These are phyloP conservation scores for Podospora conica DNA, from an alignment of 495 filamentous ascomycete species.

Conservation along the genomic window DNA sequence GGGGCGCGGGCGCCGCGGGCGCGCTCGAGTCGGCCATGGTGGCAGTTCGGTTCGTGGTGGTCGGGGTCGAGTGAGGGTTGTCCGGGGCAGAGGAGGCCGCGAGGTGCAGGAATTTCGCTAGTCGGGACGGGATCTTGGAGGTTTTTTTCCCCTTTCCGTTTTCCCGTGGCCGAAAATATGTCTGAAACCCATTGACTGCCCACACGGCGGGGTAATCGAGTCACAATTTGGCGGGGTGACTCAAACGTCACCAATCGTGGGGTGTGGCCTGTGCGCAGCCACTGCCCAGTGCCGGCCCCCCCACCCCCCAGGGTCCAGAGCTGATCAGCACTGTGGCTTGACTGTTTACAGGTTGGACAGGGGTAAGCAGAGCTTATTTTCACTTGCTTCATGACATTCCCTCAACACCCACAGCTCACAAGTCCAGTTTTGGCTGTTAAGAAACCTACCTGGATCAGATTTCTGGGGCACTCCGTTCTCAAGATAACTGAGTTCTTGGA, in stretches of 20 bases:
- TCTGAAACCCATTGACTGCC: constrained; percentile 10
- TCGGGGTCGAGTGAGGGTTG: not conserved
- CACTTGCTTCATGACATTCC: not conserved
- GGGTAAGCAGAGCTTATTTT: not conserved
- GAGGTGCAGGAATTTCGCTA: not conserved
- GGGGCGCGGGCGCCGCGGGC: constrained; percentile 35
- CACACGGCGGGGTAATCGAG: constrained; percentile 20
- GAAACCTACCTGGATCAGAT: not conserved
- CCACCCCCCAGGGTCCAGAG: not conserved
- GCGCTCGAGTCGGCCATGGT: constrained; percentile 46
- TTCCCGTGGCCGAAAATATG: not conserved
- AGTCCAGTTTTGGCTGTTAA: not conserved
- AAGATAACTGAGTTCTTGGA: not conserved
- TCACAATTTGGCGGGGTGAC: constrained; percentile 12
- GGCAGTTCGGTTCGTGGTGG: not conserved
- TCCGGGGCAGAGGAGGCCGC: not conserved
- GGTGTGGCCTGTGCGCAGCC: not conserved
- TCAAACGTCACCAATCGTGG: constrained; percentile 8
- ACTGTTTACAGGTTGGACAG: not conserved
- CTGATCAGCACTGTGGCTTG: not conserved
- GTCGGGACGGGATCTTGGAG: not conserved
- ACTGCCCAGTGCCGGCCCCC: too few species aligned
- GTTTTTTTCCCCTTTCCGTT: not conserved
- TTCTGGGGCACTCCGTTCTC: not conserved
- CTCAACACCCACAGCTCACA: not conserved